Conservation (phyloP, 805 yeast genomes). For the Yamadazyma laniorum region DNA sequence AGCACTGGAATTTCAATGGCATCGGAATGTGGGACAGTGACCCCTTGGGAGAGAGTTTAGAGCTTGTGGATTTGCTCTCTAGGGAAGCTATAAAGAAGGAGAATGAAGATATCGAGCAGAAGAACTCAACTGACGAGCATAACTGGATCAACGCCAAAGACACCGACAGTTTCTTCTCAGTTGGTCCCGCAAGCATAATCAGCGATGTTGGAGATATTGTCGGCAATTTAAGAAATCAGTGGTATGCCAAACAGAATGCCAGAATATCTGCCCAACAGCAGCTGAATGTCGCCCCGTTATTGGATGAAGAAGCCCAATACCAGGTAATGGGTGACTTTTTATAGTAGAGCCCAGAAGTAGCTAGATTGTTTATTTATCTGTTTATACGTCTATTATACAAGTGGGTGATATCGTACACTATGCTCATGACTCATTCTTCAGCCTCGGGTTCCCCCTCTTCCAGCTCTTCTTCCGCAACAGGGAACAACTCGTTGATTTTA, state of each 20-base stretch:
- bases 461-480: constrained; percentile 35
- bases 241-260: constrained; percentile 16
- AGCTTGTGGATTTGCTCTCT: constrained; percentile 27
- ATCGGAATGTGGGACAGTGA: constrained; percentile 22
- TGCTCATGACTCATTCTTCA: too few species aligned
- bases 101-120: constrained; percentile 32
- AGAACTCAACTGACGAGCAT: constrained; percentile 24
- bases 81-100: constrained; percentile 37
- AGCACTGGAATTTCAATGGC: constrained; percentile 3
- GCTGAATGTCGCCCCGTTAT: neutral
- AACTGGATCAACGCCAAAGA: constrained; percentile 53
- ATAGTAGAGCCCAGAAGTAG: too few species aligned
- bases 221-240: constrained; percentile 43
- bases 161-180: constrained; percentile 43
- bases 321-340: constrained; percentile 14
- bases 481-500: constrained; percentile 54
- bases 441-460: too few species aligned
- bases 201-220: constrained; percentile 62
- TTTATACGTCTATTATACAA: neutral
- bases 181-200: constrained; percentile 72
- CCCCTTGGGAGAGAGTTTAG: constrained; percentile 12
- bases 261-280: neutral
- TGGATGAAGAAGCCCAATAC: neutral
- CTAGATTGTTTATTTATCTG: neutral
- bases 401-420: too few species aligned